Base-by-base conservation (phyloP, 495 filamentous ascomycete genomes). In the Aspergillus carlsbadensis region DNA sequence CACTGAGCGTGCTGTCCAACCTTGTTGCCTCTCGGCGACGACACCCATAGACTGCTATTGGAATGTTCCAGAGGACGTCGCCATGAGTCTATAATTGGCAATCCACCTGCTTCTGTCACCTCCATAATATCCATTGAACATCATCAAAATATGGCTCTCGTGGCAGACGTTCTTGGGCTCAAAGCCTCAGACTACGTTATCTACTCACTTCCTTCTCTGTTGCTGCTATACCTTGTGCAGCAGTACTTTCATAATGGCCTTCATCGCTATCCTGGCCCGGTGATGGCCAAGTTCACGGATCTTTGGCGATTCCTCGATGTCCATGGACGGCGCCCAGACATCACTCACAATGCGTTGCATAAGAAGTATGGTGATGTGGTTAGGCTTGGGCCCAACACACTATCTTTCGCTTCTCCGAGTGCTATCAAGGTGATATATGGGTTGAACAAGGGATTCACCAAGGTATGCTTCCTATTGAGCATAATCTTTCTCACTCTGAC, bases 401-500 rank as follows among this genome's bases (percentile, higher is more conserved):
- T 20, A 44, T 87, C 86, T 0, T 87, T 91, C 58, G 76, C 81
- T 4, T 81, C 89, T 60, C 86, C 88, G 0, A 76, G 78, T 47
- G 84, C 86, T 11, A 70, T 91, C 43, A 89, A 87, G 64, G 76
- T 77, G 7, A 92, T 94, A 24, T 94, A 92, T 63, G 87, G 90
- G 1, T 74, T 92, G 53, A 91, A 91, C 63, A 91, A 91, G 68
- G 87, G 87, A n/a, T 90, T 90, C 65, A 75, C 73, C 53, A 93
- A 92, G 79, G 86, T 89, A 56, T 41, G 68, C 10, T 26, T n/a
- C 6, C 18, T 1, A 39, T 1, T 35, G 20, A 6, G n/a, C 35
- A 26, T 3, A 7, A 18, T 20, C 20, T 34, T 7, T 29, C n/a
- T 10, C 26, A 37, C 18, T 21, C 15, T 56, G 7, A 61, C 31